Base-by-base conservation (phyloP, 495 filamentous ascomycete genomes). In the Xylaria flabelliformis region DNA sequence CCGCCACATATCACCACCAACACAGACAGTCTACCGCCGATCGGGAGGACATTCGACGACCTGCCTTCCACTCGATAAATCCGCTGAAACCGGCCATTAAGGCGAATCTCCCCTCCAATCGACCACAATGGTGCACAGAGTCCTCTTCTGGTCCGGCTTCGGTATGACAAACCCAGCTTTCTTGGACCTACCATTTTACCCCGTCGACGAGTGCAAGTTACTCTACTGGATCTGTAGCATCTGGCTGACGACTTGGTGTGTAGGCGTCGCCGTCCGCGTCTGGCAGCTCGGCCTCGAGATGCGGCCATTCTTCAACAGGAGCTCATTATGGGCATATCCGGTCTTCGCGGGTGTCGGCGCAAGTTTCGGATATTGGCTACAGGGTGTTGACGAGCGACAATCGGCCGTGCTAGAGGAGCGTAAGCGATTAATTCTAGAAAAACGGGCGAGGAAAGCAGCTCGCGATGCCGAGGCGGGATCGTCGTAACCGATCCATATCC, bases 231-330 rank as follows among this genome's bases (percentile, higher is more conserved):
- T 34, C 13, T 39, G 21, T 32, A 8, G 50, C 36, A 29, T 72
- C n/a, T 29, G 7, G 32, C 70, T 72, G 74, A 72, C 59, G 10
- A 9, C 8, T 34, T 34, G 10, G 21, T 24, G 21, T 24, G 1
- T 71, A 99, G 96, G 96, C 86, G 79, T 97, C 79, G 93, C 90
- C 78, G 91, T 95, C 79, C 94, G 95, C 74, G 84, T 94, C 81
- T 97, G 93, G 94, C 95, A 97, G 83, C 91, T 98, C 80, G 97
- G 94, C 75, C 94, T 99, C 78, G 95, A 99, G 84, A 97, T 97
- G 95, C 95, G 96, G 69, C 96, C 96, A 24, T 89, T 97, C 81
- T 91, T 97, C 86, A 89, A 88, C 81, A 87, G 84, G 70, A 85
- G 90, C 78, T 90, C 91, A 51, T 86, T 96, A 72, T 95, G 91